Evolutionary conservation across 1,139 yeast genomes (phyloP).

Genomic region (Yarrowia galli): DNA sequence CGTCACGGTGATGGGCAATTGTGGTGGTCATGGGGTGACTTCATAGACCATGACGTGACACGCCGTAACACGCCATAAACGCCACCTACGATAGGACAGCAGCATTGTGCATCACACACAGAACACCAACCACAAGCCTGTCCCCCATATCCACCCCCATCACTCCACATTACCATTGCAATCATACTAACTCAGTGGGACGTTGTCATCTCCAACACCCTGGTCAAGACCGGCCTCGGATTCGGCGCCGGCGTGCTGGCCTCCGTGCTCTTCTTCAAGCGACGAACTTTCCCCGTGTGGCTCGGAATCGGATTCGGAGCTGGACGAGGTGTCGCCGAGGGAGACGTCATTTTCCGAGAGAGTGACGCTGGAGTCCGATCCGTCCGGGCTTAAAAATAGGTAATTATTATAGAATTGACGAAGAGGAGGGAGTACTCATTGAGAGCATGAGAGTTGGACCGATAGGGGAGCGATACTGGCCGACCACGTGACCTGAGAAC

Average conservation of each 20-base stretch:
- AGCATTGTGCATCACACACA: too few species aligned
- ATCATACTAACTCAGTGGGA: constrained; percentile 74
- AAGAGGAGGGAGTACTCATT: too few species aligned
- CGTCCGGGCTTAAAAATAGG: constrained; percentile 48
- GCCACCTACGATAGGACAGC: too few species aligned
- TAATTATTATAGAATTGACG: constrained; percentile 31
- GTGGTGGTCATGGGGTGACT: too few species aligned
- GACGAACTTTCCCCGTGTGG: constrained; percentile 98
- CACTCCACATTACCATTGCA: too few species aligned
- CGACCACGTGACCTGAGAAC: too few species aligned
- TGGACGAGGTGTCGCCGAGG: constrained; percentile 98
- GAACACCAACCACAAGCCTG: not conserved
- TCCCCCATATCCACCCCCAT: not conserved
- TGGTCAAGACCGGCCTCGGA: constrained; percentile 97
- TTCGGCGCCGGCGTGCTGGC: constrained; percentile 96
- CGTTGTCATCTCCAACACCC: constrained; percentile 89
- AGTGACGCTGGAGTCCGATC: constrained; percentile 51
- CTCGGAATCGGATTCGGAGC: constrained; percentile 94
- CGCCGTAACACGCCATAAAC: too few species aligned
- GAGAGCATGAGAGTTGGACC: too few species aligned
- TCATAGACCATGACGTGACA: too few species aligned
- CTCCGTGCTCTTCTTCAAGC: constrained; percentile 86
- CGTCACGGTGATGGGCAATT: too few species aligned
- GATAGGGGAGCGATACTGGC: too few species aligned
- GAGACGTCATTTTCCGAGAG: constrained; percentile 89